Percentiles rank a stretch among this genome's conserved stretches.
Evolutionary conservation across 345 rosid species (phyloP).

Genomic region (Firmiana major): DNA sequence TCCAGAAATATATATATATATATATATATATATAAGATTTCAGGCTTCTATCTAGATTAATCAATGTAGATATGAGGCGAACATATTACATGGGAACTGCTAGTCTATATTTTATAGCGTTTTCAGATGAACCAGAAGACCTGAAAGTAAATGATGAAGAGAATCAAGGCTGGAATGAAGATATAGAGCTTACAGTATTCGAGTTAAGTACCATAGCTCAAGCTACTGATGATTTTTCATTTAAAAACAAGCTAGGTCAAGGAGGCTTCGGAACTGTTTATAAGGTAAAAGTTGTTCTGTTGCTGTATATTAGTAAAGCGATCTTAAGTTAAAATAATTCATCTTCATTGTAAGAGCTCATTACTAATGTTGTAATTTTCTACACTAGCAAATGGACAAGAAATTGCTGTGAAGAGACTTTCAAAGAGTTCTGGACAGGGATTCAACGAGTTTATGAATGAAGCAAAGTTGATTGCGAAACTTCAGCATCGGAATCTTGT

Average conservation of each 20-base stretch:
- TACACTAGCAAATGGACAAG: conserved; percentile 32
- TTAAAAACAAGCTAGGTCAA: conserved; percentile 28
- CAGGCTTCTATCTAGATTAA: background rate
- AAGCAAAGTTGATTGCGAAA: conserved; percentile 39
- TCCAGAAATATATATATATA: no score
- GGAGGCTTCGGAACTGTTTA: conserved; percentile 43
- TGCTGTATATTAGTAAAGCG: background rate
- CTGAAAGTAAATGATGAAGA: background rate
- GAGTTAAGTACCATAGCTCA: conserved; percentile 4
- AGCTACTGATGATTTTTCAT: conserved; percentile 32
- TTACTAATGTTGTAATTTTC: background rate
- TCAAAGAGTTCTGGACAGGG: conserved; percentile 45
- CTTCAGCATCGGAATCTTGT: conserved; percentile 54
- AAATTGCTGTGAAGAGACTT: conserved; percentile 52
- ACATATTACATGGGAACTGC: background rate
- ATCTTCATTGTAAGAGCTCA: background rate
- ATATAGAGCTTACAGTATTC: conserved; percentile 9
- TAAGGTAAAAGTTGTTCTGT: conserved; percentile 9
- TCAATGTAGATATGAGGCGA: background rate
- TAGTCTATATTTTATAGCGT: background rate
- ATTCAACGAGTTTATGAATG: conserved; percentile 39
- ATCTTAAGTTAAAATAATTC: background rate
- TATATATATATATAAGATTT: background rate
- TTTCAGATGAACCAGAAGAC: background rate
- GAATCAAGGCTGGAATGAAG: background rate